phyloP scores from a whole-genome alignment of 2,329 filamentous ascomycete genomes.

The Trichoderma cornu-damae region DNA sequence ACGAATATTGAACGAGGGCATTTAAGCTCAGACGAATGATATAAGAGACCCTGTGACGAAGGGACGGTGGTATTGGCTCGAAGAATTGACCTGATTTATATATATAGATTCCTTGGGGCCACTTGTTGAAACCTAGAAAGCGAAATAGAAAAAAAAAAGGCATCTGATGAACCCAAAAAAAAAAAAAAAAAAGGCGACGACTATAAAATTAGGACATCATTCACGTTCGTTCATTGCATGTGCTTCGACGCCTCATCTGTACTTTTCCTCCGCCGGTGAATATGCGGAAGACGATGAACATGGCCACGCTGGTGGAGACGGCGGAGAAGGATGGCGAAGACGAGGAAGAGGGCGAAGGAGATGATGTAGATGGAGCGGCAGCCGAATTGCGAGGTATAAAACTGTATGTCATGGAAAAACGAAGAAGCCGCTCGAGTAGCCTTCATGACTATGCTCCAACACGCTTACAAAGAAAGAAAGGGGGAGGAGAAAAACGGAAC shows the following conservation, averaged over 20 bases:
- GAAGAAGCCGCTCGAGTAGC: too few species aligned
- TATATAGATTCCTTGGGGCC: too few species aligned
- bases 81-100: neutral
- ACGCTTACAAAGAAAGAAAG: neutral
- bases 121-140: too few species aligned
- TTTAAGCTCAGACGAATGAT: too few species aligned
- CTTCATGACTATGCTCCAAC: neutral
- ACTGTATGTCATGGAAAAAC: neutral
- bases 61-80: too few species aligned
- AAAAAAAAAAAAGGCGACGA: neutral
- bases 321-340: slow-evolving; percentile 68
- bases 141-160: too few species aligned
- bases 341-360: slow-evolving; percentile 65
- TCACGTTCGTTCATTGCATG: slow-evolving; percentile 12
- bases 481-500: neutral
- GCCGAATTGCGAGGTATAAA: slow-evolving; percentile 57
- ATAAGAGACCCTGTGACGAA: too few species aligned
- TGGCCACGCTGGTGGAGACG: slow-evolving; percentile 61
- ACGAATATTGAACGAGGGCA: too few species aligned
- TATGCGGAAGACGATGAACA: slow-evolving; percentile 73
- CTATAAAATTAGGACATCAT: neutral
- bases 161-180: neutral
- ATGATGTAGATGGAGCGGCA: slow-evolving; percentile 72
- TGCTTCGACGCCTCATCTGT: slow-evolving; percentile 52
- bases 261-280: slow-evolving; percentile 61